Evolutionary conservation across 306 rosid genomes (phyloP), one percentile per base, ranked within the genome.

Genomic region (Hippophae gyantsensis): DNA sequence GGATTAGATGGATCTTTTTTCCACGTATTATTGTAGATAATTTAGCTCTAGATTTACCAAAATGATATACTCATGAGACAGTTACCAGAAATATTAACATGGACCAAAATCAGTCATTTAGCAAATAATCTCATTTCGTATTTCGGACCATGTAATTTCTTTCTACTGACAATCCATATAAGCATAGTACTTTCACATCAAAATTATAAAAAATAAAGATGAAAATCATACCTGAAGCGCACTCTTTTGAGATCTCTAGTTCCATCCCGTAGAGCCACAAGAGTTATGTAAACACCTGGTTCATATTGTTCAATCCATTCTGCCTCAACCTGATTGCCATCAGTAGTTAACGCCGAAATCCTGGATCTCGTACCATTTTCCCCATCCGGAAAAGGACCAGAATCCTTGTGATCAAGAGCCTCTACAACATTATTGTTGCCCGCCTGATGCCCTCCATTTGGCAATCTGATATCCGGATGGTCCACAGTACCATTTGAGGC

Each of bases 271-370:
- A 93, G 69, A 65, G 97, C 90, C 78, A 82, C 86, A 5, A 93
- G 99, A 53, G 99, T 93, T 76, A 88, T 93, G 78, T 93, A 93
- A 58, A 93, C 99, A 69, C 99, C 99, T 7, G 86, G 84, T 79
- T 93, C 99, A 64, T 88, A 93, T 67, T 93, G 99, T 68, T 93
- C 99, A 66, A 82, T 86, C 95, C 99, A 82, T 74, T 93, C 99
- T 32, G 97, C 97, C 60, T 93, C 97, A 57, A 86, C 75, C 74
- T 83, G 84, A 72, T 71, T 84, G 62, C 63, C 69, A 61, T 66
- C 74, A 60, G 62, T 66, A 60, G 82, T 61, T 61, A 50, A 8
- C 10, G 61, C 59, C 58, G 90, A 60, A 62, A 56, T 80, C 69
- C 74, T 78, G 2, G 81, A 75, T 77, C 74, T 76, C 52, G 48